phyloP scores from a whole-genome alignment of 2,329 filamentous ascomycete species.

The Coniella vitis region DNA sequence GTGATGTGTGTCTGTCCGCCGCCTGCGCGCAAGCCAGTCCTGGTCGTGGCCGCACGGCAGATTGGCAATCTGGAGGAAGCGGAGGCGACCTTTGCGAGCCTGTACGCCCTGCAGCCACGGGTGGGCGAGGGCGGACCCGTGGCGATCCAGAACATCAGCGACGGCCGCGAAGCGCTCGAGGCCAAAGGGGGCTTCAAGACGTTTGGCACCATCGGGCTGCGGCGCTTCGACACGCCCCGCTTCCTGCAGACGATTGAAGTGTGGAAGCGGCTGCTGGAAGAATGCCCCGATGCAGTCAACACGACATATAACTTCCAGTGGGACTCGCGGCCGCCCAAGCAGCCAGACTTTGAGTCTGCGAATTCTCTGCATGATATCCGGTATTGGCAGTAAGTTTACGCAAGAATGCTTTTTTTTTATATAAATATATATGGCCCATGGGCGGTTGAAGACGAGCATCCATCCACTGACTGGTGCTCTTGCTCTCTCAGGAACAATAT shows the following conservation, averaged over 20 bases:
- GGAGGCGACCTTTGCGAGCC: conserved; percentile 18
- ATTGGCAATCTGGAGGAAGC: conserved; percentile 16
- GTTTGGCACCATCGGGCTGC: conserved; percentile 20
- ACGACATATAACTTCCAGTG: conserved; percentile 20
- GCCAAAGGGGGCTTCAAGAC: conserved; percentile 22
- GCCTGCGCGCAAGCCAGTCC: conserved; percentile 16
- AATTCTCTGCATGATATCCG: conserved; percentile 18
- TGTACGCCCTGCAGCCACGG: conserved; percentile 21
- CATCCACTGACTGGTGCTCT: background rate
- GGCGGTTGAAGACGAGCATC: too few species aligned
- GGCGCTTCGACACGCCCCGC: conserved; percentile 15
- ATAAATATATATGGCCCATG: too few species aligned
- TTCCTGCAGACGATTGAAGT: conserved; percentile 15
- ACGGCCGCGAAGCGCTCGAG: conserved; percentile 19
- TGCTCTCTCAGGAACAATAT: conserved; percentile 17
- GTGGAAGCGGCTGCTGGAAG: conserved; percentile 13
- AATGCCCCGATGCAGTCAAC: conserved; percentile 19
- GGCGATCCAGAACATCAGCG: conserved; percentile 21
- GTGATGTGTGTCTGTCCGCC: conserved; percentile 21
- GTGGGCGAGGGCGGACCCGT: conserved; percentile 18
- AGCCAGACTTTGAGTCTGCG: conserved; percentile 15
- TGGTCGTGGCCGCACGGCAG: conserved; percentile 19
- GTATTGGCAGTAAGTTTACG: conserved; percentile 17
- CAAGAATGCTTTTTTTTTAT: too few species aligned
- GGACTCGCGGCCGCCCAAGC: conserved; percentile 15